Base-by-base conservation (phyloP, 1,139 yeast species). In the Wickerhamomyces sp. region DNA sequence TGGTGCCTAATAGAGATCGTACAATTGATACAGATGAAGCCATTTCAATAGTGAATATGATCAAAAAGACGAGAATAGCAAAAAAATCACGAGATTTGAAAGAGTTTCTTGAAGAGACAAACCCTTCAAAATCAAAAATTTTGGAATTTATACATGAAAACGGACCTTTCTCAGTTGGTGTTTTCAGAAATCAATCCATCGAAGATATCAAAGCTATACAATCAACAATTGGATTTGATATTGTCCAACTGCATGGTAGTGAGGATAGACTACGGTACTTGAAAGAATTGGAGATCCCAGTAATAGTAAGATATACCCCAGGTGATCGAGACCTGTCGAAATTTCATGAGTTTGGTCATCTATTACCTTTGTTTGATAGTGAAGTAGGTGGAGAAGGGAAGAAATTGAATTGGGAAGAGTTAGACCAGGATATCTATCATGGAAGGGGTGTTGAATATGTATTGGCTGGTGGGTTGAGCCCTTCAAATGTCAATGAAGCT, bases 371-470 rank as follows among this genome's bases (percentile, higher is more conserved):
- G 45, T 69, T 93, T 29, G 98, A 93, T 60, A 84, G 96, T 2
- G 97, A 88, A 57, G 75, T 75, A 4, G 99, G 99, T 10, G 99
- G 99, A 1, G 94, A 89, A 57, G 99, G 99, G 6, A 78, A 79
- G 47, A 58, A 70, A 18, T 77, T 90, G 26, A 83, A 88, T 60
- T 90, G 98, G 96, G 55, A 62, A 2, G 62, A 67, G n/a, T 70
- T 79, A 8, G 49, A 45, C 3, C 51, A 48, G 0, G 46, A 44
- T 43, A 69, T 18, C 23, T 18, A 18, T 18, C 23, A 18, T 18
- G 31, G 13, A 29, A 29, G 31, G 31, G 13, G 72, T 2, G 84
- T 84, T 0, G 61, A 69, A 43, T 87, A 75, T 57, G 60, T 93
- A 0, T 69, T 93, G 36, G 99, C 99, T 0, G 99, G 99, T 6